phyloP scores from a whole-genome alignment of 768 basidiomycete species.

The Collybiopsis luxurians region DNA sequence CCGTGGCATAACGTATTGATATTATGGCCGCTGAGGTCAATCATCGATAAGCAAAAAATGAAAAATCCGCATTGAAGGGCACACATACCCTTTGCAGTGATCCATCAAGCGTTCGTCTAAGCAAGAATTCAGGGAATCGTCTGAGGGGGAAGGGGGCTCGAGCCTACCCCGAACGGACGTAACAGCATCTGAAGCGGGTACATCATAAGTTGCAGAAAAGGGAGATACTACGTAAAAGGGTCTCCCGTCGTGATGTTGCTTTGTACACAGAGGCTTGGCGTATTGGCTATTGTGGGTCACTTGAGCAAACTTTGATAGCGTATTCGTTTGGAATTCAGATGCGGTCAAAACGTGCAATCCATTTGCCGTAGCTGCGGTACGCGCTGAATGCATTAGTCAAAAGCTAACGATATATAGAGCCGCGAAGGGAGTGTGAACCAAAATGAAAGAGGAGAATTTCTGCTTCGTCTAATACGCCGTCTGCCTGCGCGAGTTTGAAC shows the following conservation, averaged over 20 bases:
- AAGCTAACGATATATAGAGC: no score
- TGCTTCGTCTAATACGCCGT: no score
- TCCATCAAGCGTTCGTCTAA: conserved; percentile 16
- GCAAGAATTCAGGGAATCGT: no score
- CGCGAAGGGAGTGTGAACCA: no score
- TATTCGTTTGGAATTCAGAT: conserved; percentile 64
- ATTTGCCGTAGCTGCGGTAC: no score
- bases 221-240: conserved; percentile 22
- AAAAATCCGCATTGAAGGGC: background rate
- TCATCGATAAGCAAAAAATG: background rate
- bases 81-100: conserved; percentile 56
- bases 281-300: conserved; percentile 67
- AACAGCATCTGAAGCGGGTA: no score
- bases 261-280: conserved; percentile 66
- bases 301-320: conserved; percentile 72
- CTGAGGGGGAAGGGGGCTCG: background rate
- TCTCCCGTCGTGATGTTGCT: conserved; percentile 74
- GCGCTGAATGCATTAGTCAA: no score
- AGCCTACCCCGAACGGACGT: conserved; percentile 61
- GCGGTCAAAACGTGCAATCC: conserved; percentile 59
- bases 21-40: conserved; percentile 49
- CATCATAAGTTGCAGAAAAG: background rate
- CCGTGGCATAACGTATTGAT: conserved; percentile 68
- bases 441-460: no score
- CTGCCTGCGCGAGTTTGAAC: no score